phyloP scores from a whole-genome alignment of 2,329 filamentous ascomycete species.

The Aciculosporium take region DNA sequence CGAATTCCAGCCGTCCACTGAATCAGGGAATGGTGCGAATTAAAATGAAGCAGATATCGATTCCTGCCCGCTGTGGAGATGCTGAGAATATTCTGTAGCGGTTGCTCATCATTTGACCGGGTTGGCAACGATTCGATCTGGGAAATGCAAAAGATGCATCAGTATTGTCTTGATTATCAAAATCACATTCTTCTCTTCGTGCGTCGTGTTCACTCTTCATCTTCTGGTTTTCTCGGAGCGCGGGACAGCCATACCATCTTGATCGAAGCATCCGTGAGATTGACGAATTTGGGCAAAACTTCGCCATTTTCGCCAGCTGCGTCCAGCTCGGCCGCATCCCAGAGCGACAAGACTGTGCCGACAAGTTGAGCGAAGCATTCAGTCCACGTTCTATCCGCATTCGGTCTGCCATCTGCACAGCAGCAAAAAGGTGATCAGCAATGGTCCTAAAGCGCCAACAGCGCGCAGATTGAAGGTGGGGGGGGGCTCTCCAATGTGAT shows the following conservation, averaged over 20 bases:
- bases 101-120: constrained; percentile 58
- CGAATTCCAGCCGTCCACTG: constrained; percentile 95
- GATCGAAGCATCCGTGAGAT: constrained; percentile 90
- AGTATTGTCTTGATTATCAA: neutral
- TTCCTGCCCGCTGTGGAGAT: constrained; percentile 93
- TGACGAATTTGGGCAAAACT: constrained; percentile 85
- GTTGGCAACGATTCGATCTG: constrained; percentile 85
- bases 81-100: constrained; percentile 86
- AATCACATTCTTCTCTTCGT: neutral
- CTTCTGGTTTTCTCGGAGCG: neutral
- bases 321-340: constrained; percentile 89
- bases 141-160: neutral
- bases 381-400: constrained; percentile 76
- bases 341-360: constrained; percentile 84
- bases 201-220: neutral
- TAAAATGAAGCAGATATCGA: constrained; percentile 90
- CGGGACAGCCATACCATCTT: constrained; percentile 65
- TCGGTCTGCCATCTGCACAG: constrained; percentile 64
- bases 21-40: constrained; percentile 78
- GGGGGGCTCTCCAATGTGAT: no score
- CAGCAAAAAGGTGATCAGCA: constrained; percentile 1
- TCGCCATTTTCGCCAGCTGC: constrained; percentile 72
- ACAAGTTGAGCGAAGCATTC: constrained; percentile 96
- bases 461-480: neutral
- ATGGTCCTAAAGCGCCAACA: neutral